A percentile compares a stretch with the other conserved stretches of the same genome.
These are phyloP conservation scores for Colletotrichum eremochloae DNA, from an alignment of 2,329 filamentous ascomycete species.

Conservation along the genomic window DNA sequence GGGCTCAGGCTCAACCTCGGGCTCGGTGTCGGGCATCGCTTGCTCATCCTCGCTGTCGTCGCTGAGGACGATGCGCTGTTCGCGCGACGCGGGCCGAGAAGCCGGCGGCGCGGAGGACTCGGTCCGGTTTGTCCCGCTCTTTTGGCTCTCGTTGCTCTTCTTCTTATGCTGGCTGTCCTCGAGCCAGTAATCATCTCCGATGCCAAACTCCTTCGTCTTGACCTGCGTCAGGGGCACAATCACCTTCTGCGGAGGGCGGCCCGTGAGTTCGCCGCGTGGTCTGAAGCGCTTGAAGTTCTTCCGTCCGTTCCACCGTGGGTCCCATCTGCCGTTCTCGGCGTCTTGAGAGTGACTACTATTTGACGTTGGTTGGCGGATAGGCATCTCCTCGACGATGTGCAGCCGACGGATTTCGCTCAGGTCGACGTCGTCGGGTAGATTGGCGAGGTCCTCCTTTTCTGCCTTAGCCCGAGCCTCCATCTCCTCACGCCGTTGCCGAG, in stretches of 20 bases:
- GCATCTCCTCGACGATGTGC: constrained; percentile 82
- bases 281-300: constrained; percentile 96
- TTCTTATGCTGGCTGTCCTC: constrained; percentile 59
- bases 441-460: constrained; percentile 67
- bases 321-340: constrained; percentile 75
- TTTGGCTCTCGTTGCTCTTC: constrained; percentile 46
- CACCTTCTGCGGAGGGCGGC: constrained; percentile 61
- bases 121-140: constrained; percentile 42
- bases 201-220: constrained; percentile 77
- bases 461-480: constrained; percentile 74
- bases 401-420: constrained; percentile 80
- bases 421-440: constrained; percentile 73
- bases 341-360: constrained; percentile 63
- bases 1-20: constrained; percentile 23
- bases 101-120: constrained; percentile 13
- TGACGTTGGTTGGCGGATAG: constrained; percentile 62
- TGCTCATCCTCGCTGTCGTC: constrained; percentile 53
- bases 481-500: constrained; percentile 70
- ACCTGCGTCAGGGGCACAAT: constrained; percentile 81
- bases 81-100: constrained; percentile 7
- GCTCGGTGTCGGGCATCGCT: constrained; percentile 33
- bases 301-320: constrained; percentile 90
- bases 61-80: constrained; percentile 49
- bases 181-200: constrained; percentile 84
- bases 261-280: constrained; percentile 64